Conservation (phyloP, 805 yeast genomes). For the Millerago galiae region DNA sequence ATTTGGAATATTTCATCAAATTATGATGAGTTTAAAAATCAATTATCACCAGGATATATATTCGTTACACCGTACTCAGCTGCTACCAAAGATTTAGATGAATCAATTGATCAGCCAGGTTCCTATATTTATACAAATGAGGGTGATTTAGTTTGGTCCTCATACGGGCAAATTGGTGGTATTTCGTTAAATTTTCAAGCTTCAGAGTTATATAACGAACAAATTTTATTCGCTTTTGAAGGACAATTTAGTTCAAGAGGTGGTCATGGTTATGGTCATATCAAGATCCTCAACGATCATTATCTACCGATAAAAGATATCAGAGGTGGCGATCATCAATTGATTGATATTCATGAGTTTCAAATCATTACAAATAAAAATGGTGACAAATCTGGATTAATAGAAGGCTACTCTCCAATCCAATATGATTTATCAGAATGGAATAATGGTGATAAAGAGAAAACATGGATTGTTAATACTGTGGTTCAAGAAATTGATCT, state of each 20-base stretch:
- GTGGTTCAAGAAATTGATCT: constrained; percentile 31
- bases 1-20: constrained; percentile 27
- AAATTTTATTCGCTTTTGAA: constrained; percentile 28
- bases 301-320: constrained; percentile 28
- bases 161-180: constrained; percentile 28
- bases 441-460: constrained; percentile 21
- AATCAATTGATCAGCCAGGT: constrained; percentile 29
- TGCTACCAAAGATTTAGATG: constrained; percentile 10
- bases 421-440: constrained; percentile 25
- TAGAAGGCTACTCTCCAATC: constrained; percentile 21
- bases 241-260: constrained; percentile 28
- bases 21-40: constrained; percentile 19
- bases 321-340: constrained; percentile 30
- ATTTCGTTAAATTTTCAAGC: constrained; percentile 29
- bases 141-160: constrained; percentile 35
- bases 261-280: constrained; percentile 24
- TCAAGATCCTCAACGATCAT: constrained; percentile 26
- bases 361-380: constrained; percentile 14
- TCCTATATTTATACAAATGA: constrained; percentile 29
- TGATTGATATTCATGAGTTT: constrained; percentile 33
- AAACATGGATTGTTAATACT: constrained; percentile 32
- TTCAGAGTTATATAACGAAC: constrained; percentile 23
- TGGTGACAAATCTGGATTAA: background rate
- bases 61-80: constrained; percentile 30
- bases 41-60: constrained; percentile 21